These are phyloP conservation scores for Penicillium paneum DNA, from an alignment of 2,329 filamentous ascomycete genomes.

Conservation along the genomic window DNA sequence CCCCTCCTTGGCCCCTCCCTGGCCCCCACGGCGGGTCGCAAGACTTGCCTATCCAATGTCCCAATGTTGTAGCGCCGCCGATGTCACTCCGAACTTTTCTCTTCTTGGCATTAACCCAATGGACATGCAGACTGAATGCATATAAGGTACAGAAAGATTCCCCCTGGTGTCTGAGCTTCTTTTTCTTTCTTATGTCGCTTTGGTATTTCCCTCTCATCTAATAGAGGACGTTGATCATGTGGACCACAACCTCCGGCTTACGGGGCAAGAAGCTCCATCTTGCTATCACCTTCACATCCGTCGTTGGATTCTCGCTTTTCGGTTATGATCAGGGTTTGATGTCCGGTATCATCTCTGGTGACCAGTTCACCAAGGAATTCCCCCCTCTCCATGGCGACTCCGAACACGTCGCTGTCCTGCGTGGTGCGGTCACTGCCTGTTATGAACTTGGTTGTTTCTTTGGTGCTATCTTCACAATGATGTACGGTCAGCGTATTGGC, in stretches of 20 bases:
- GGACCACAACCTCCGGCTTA: slow-evolving; percentile 31
- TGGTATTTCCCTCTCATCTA: background rate
- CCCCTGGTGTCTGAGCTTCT: background rate
- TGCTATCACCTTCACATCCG: slow-evolving; percentile 30
- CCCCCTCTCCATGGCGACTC: slow-evolving; percentile 14
- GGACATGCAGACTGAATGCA: background rate
- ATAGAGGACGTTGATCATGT: slow-evolving; percentile 22
- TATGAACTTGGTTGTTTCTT: slow-evolving; percentile 50
- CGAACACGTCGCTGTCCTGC: slow-evolving; percentile 42
- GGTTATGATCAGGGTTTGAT: slow-evolving; percentile 39
- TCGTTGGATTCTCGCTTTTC: slow-evolving; percentile 53
- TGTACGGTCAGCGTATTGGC: slow-evolving; percentile 31
- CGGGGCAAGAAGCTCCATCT: slow-evolving; percentile 23
- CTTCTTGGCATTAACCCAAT: background rate
- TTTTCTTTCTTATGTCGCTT: background rate
- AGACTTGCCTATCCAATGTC: slow-evolving; percentile 4
- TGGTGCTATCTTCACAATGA: slow-evolving; percentile 32
- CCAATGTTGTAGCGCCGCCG: slow-evolving; percentile 5
- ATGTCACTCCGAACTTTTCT: slow-evolving; percentile 4
- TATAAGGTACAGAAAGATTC: slow-evolving; percentile 1
- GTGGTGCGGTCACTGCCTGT: slow-evolving; percentile 52
- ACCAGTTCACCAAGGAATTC: slow-evolving; percentile 27
- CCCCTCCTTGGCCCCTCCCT: background rate
- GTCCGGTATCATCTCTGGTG: slow-evolving; percentile 30
- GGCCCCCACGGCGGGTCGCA: slow-evolving; percentile 8